These are phyloP conservation scores for Capsella rubella DNA, from an alignment of 441 rosid species.

Conservation along the genomic window DNA sequence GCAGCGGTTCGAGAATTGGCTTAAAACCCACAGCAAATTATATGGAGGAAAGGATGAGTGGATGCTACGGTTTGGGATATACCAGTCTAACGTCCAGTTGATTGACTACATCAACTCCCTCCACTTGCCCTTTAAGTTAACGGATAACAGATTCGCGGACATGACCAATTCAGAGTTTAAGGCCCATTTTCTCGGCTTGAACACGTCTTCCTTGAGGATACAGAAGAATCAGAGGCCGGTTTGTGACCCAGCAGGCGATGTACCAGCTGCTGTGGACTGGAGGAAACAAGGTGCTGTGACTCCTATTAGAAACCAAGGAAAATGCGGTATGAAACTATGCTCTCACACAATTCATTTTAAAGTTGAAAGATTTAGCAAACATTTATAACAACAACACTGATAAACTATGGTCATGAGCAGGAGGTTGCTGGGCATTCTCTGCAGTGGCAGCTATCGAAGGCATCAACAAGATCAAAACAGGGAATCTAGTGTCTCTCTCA, in stretches of 20 bases:
- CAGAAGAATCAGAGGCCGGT: not conserved
- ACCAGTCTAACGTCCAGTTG: slow-evolving; percentile 63
- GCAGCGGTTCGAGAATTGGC: slow-evolving; percentile 69
- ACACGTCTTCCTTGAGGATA: not conserved
- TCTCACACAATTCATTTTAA: slow-evolving; percentile 22
- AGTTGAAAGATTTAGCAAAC: slow-evolving; percentile 19
- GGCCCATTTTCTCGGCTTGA: slow-evolving; percentile 54
- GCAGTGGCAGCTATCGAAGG: slow-evolving; percentile 90
- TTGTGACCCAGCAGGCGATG: slow-evolving; percentile 17
- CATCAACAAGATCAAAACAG: slow-evolving; percentile 67
- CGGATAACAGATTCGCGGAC: slow-evolving; percentile 86
- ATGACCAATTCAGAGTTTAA: slow-evolving; percentile 78
- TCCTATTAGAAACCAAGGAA: slow-evolving; percentile 75
- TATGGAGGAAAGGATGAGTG: slow-evolving; percentile 59
- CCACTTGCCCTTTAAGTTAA: slow-evolving; percentile 64
- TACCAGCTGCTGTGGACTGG: slow-evolving; percentile 69
- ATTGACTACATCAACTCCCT: slow-evolving; percentile 72
- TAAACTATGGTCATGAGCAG: slow-evolving; percentile 43
- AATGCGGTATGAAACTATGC: slow-evolving; percentile 60
- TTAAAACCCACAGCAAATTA: slow-evolving; percentile 44
- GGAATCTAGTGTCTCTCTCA: slow-evolving; percentile 65
- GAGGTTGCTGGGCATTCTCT: slow-evolving; percentile 93
- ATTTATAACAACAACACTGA: slow-evolving; percentile 11
- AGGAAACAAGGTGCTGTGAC: slow-evolving; percentile 74
- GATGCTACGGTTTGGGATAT: slow-evolving; percentile 67